Conservation (phyloP, 2,329 filamentous ascomycete genomes). For the Ceratocystis cacaofunesta region DNA sequence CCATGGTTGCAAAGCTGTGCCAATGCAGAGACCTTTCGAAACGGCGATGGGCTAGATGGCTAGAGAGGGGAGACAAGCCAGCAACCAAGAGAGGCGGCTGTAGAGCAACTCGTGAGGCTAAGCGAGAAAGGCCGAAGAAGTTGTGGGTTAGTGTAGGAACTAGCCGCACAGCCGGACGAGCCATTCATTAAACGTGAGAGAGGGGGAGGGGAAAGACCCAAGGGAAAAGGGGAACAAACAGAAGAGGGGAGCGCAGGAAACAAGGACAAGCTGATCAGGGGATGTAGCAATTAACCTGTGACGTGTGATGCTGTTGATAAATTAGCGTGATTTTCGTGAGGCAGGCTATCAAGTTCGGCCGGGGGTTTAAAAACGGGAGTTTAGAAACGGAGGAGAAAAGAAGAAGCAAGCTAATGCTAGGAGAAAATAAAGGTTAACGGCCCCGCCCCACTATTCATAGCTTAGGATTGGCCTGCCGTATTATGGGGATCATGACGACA, state of each 20-base stretch:
- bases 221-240: not conserved
- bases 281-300: not conserved
- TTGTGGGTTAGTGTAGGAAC: not conserved
- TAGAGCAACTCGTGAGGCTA: not conserved
- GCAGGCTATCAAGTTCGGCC: not conserved
- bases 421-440: not conserved
- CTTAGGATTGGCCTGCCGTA: not conserved
- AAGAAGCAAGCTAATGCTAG: not conserved
- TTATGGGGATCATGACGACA: not conserved
- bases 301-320: not conserved
- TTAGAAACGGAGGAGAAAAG: slow-evolving; percentile 1
- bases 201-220: not conserved
- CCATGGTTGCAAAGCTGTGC: slow-evolving; percentile 35
- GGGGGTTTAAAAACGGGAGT: not conserved
- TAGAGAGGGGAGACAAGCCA: not conserved
- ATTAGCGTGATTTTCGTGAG: not conserved
- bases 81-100: not conserved
- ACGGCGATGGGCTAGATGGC: not conserved
- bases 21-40: not conserved
- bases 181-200: not conserved
- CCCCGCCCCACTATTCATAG: not conserved
- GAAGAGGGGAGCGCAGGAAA: not conserved
- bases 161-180: slow-evolving; percentile 1
- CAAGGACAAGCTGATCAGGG: not conserved
- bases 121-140: not conserved